Conservation (phyloP, 177 flowering plant genomes). For the Vitis hybrid region DNA sequence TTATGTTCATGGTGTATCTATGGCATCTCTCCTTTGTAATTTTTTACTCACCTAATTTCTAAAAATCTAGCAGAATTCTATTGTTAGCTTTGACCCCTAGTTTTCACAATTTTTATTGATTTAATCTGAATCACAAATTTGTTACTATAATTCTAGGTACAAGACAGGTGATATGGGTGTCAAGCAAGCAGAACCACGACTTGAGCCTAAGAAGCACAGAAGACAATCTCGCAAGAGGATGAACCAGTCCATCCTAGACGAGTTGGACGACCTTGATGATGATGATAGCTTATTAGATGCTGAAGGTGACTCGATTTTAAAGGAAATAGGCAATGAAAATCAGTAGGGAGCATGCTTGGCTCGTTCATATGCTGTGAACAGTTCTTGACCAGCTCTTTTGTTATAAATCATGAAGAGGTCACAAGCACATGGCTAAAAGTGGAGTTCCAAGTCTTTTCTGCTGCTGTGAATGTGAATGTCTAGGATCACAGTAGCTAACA, state of each 20-base stretch:
- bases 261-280: conserved; percentile 61
- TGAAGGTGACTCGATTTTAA: conserved; percentile 35
- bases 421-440: too few species aligned
- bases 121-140: neutral
- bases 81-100: too few species aligned
- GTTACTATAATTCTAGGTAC: conserved; percentile 42
- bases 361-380: too few species aligned
- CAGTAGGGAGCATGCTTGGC: conserved; percentile 16
- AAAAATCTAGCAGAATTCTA: too few species aligned
- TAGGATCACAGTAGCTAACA: too few species aligned
- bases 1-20: too few species aligned
- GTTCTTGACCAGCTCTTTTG: too few species aligned
- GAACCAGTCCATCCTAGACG: conserved; percentile 75
- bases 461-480: too few species aligned
- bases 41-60: too few species aligned
- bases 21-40: too few species aligned
- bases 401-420: too few species aligned
- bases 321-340: conserved; percentile 33
- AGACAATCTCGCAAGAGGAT: conserved; percentile 81
- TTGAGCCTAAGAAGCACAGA: conserved; percentile 79
- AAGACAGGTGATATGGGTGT: conserved; percentile 77
- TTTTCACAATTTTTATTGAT: neutral
- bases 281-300: conserved; percentile 30
- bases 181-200: conserved; percentile 74
- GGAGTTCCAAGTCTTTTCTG: too few species aligned